These are phyloP conservation scores for Fistulina hepatica DNA, from an alignment of 1,284 basidiomycete species.

Conservation along the genomic window DNA sequence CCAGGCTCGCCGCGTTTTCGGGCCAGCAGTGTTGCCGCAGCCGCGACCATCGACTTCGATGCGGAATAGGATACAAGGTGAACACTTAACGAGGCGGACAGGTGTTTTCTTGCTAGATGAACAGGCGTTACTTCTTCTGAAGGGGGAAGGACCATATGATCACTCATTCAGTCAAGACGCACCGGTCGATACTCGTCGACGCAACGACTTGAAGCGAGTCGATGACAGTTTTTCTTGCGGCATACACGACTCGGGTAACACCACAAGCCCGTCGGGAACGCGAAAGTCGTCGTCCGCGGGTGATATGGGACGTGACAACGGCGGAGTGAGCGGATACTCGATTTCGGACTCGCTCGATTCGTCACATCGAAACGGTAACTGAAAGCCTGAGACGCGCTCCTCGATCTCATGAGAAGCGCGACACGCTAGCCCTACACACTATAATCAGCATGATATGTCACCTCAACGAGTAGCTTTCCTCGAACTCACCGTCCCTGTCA, in stretches of 20 bases:
- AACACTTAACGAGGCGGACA: constrained; percentile 27
- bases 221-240: constrained; percentile 13
- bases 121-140: background rate
- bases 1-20: constrained; percentile 14
- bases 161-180: background rate
- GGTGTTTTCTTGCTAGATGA: constrained; percentile 4
- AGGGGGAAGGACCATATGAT: background rate
- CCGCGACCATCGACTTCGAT: constrained; percentile 40
- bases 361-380: constrained; percentile 16
- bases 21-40: constrained; percentile 30
- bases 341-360: constrained; percentile 41
- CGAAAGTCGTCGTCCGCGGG: constrained; percentile 35
- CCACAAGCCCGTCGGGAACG: constrained; percentile 21
- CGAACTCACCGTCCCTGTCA: constrained; percentile 58
- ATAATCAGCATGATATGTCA: constrained; percentile 6
- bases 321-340: constrained; percentile 62
- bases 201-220: constrained; percentile 9
- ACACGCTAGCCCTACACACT: constrained; percentile 34
- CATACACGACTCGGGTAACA: constrained; percentile 29
- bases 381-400: constrained; percentile 23
- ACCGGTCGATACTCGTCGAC: background rate
- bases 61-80: constrained; percentile 36
- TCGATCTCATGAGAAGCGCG: constrained; percentile 31
- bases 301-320: constrained; percentile 48
- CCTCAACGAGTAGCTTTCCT: constrained; percentile 6